Evolutionary conservation across 2,329 filamentous ascomycete genomes (phyloP).

Genomic region (Talaromyces sp.): DNA sequence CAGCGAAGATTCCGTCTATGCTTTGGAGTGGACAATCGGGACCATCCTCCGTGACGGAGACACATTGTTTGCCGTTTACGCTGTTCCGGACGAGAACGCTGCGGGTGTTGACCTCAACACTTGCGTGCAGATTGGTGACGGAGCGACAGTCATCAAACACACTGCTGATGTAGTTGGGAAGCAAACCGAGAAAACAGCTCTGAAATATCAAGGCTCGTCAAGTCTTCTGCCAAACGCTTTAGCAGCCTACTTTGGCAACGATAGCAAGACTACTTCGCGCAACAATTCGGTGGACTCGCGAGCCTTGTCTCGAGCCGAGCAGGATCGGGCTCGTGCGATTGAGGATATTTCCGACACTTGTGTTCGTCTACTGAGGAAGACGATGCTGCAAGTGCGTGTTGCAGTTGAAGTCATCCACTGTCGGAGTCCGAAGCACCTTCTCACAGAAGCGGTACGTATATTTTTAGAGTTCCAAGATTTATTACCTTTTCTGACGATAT

Average conservation of each 20-base stretch:
- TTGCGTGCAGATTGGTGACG: constrained; percentile 60
- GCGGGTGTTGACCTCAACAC: constrained; percentile 27
- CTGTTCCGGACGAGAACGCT: constrained; percentile 74
- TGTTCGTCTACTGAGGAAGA: constrained; percentile 81
- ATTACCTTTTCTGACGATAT: constrained; percentile 2
- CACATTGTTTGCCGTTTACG: constrained; percentile 87
- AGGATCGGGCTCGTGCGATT: constrained; percentile 75
- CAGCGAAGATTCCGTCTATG: constrained; percentile 89
- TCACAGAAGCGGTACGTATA: constrained; percentile 71
- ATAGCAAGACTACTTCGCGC: constrained; percentile 29
- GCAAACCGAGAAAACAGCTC: constrained; percentile 51
- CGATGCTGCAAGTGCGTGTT: constrained; percentile 82
- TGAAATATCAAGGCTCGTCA: constrained; percentile 31
- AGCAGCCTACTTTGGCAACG: constrained; percentile 28
- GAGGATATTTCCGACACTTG: constrained; percentile 78
- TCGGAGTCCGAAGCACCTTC: constrained; percentile 93
- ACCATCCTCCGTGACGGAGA: constrained; percentile 92
- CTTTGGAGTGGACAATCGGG: constrained; percentile 94
- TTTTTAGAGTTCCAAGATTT: neutral
- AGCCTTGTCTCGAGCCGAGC: constrained; percentile 58
- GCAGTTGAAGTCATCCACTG: constrained; percentile 96
- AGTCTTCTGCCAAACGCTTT: constrained; percentile 25
- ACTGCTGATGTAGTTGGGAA: constrained; percentile 62
- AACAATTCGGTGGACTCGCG: constrained; percentile 42
- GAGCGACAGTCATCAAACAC: constrained; percentile 68